These are phyloP conservation scores for Neckera pumila DNA, from an alignment of 225 moss, liverwort and hornwort genomes.

Conservation along the genomic window DNA sequence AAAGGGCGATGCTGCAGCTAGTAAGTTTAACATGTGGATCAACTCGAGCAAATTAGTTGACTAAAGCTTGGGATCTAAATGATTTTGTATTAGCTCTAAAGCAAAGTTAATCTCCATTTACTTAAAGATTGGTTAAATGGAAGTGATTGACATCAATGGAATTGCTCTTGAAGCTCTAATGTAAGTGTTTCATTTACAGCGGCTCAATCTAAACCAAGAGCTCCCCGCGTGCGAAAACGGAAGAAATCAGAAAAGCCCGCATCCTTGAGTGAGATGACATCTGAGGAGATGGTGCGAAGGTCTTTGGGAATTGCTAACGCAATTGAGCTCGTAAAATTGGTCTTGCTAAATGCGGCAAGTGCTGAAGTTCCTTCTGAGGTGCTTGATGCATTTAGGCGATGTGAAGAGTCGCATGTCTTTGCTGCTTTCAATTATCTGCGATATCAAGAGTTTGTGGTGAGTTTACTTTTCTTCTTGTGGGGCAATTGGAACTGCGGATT, in stretches of 20 bases:
- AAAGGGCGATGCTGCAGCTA: not conserved
- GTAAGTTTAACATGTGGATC: slow-evolving; percentile 4
- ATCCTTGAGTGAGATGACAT: slow-evolving; percentile 32
- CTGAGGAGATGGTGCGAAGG: slow-evolving; percentile 64
- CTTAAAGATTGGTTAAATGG: not conserved
- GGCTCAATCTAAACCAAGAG: slow-evolving; percentile 12
- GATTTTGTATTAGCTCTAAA: not conserved
- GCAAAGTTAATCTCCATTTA: not conserved
- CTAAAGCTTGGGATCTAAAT: not conserved
- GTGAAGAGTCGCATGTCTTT: slow-evolving; percentile 73
- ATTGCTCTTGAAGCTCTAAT: not conserved
- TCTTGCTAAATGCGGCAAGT: slow-evolving; percentile 57
- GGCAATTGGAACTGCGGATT: not conserved
- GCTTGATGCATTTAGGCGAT: slow-evolving; percentile 68
- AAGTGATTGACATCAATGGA: not conserved
- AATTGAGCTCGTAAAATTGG: slow-evolving; percentile 83
- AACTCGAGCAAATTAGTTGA: not conserved
- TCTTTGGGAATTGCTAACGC: slow-evolving; percentile 82
- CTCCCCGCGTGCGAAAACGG: slow-evolving; percentile 24
- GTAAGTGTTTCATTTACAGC: not conserved
- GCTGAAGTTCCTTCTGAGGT: slow-evolving; percentile 41
- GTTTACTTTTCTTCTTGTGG: not conserved
- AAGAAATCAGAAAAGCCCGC: slow-evolving; percentile 34
- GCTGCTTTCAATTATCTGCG: slow-evolving; percentile 82
- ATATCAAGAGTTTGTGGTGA: slow-evolving; percentile 65